Evolutionary conservation across 352 stramenopile species (phyloP), one percentile per base, ranked within the genome.

Genomic region (Phytophthora nicotianae): DNA sequence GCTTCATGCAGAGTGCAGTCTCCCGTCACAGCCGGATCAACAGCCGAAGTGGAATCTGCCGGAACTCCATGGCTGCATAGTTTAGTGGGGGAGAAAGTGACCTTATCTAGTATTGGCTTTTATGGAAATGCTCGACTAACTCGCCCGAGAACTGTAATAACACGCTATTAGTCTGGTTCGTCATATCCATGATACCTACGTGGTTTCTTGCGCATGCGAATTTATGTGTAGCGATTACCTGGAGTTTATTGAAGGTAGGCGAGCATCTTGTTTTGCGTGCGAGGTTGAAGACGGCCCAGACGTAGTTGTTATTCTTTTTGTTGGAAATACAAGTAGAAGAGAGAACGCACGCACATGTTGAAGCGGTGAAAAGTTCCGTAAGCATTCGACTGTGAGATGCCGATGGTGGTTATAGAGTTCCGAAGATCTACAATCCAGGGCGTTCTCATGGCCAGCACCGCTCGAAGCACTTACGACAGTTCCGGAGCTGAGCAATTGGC

Each of bases 1-100:
- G 56, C 24, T 64, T 65, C 17, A 51, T 59, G 48, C 52, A 63
- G 5, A 66, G 57, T 62, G 68, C 62, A 29, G 57, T 62, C 55
- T 62, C 51, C n/a, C 55, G 61, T 5, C 51, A 40, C 50, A 70
- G 66, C 46, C 54, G 56, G 35, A 59, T 70, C 13, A 68, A 50
- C 32, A 57, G 43, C 57, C 55, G 50, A 57, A 43, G 54, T 21
- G 45, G 59, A 40, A 55, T 70, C 17, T 24, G 49, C 24, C 56
- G 60, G 2, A 50, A 40, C 26, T 68, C 46, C 17, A 43, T 48
- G 27, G 26, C 13, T 37, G 50, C 38, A 17, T 59, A 33, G 61
- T 35, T n/a, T 47, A 13, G n/a, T 13, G 21, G 10, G 24, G 33
- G 21, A 38, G 35, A 29, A 35, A 40, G 16, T 23, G 56, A 50